Percentiles rank a stretch among this genome's conserved stretches.
phyloP scores from a whole-genome alignment of 2,329 filamentous ascomycete genomes.

The Hypoxylon sp. region DNA sequence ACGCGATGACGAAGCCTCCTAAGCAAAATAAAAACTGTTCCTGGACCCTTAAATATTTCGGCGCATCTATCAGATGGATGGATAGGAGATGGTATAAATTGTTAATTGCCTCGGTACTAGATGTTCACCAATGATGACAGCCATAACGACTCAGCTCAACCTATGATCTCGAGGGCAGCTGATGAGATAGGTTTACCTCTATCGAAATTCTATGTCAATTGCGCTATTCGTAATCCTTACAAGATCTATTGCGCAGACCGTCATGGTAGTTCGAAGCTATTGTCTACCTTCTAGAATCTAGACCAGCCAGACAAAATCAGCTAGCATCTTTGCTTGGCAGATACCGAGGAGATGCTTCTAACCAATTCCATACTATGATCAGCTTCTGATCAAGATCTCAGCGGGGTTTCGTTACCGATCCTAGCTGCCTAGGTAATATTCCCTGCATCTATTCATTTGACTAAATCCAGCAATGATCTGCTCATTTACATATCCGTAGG shows the following conservation, averaged over 20 bases:
- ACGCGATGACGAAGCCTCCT: not conserved
- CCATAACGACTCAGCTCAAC: too few relatives aligned
- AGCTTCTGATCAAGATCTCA: constrained; percentile 31
- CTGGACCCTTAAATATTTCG: not conserved
- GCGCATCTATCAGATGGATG: not conserved
- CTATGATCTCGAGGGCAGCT: too few relatives aligned
- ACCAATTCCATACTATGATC: constrained; percentile 29
- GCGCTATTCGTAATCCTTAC: too few relatives aligned
- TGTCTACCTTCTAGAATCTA: constrained; percentile 19
- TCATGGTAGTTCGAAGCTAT: not conserved
- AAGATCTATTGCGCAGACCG: not conserved
- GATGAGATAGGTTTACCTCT: too few relatives aligned
- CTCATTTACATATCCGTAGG: too few relatives aligned
- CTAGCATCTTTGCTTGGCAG: constrained; percentile 8
- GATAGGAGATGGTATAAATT: too few relatives aligned
- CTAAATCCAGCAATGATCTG: constrained; percentile 16
- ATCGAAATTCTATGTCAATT: too few relatives aligned
- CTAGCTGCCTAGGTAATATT: constrained; percentile 1
- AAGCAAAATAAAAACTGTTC: too few relatives aligned
- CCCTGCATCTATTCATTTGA: constrained; percentile 2
- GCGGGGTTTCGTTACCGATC: constrained; percentile 15
- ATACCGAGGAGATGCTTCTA: constrained; percentile 22
- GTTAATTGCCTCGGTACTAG: too few relatives aligned
- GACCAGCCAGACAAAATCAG: not conserved
- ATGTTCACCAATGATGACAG: too few relatives aligned